These are phyloP conservation scores for Chrysosporium keratinophilum DNA, from an alignment of 2,329 filamentous ascomycete species.

Conservation along the genomic window DNA sequence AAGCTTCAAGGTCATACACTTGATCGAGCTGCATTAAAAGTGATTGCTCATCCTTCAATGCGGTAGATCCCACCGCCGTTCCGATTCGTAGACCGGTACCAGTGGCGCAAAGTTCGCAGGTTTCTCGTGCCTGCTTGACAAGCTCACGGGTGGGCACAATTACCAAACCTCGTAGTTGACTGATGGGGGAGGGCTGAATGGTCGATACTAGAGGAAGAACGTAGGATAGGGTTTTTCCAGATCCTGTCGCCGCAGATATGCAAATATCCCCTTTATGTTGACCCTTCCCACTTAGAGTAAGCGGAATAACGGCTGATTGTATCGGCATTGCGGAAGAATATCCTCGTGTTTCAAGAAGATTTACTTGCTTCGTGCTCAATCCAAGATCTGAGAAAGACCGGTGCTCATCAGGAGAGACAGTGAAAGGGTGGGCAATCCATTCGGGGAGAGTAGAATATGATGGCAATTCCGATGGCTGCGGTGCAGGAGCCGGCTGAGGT, in stretches of 20 bases:
- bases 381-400: constrained; percentile 55
- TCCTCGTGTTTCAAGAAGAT: constrained; percentile 55
- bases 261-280: constrained; percentile 65
- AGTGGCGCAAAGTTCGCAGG: constrained; percentile 62
- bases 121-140: constrained; percentile 72
- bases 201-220: constrained; percentile 73
- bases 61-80: constrained; percentile 70
- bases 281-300: constrained; percentile 58
- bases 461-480: constrained; percentile 48
- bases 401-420: constrained; percentile 51
- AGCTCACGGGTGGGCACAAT: constrained; percentile 86
- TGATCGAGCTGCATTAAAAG: constrained; percentile 54
- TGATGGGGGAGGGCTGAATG: constrained; percentile 54
- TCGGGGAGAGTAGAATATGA: constrained; percentile 67
- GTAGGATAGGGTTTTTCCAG: constrained; percentile 90
- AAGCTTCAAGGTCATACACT: constrained; percentile 52
- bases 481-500: constrained; percentile 57
- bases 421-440: constrained; percentile 71
- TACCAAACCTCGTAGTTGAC: constrained; percentile 65
- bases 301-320: constrained; percentile 67
- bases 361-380: constrained; percentile 50
- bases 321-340: constrained; percentile 66
- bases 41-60: constrained; percentile 56
- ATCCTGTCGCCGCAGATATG: constrained; percentile 86
- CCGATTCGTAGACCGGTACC: constrained; percentile 68